Evolutionary conservation across 2,329 filamentous ascomycete species (phyloP), one percentile per base, ranked within the genome.

Genomic region (Fusarium hainanense): DNA sequence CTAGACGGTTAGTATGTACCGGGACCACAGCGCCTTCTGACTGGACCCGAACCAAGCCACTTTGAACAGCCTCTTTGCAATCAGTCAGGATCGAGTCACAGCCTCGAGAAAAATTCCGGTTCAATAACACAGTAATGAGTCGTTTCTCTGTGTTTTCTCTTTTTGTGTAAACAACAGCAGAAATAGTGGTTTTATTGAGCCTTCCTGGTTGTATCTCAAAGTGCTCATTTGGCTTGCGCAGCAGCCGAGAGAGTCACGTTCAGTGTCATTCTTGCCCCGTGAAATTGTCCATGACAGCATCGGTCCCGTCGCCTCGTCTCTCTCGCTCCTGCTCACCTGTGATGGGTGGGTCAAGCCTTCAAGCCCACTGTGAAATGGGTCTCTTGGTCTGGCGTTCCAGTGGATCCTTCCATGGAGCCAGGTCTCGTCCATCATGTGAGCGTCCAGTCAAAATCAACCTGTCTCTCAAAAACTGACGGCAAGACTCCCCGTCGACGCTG

Each of bases 271-370:
- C 49, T 50, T 28, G 62, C 52, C 62, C 30, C 52, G 60, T 65
- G 62, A 51, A 65, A 65, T 58, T 61, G 68, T 70, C 67, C 50
- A 70, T 70, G 68, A 71, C 68, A 70, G 54, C 68, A 70, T 70
- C 47, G 54, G 58, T 43, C 27, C 27, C 27, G 27, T 28, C 55
- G 43, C 43, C 64, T 63, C 34, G 60, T 63, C 49, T 48, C 30
- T 41, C 30, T 41, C 37, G 32, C 49, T 51, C 34, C 40, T 37
- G 23, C 60, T 65, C 46, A 59, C 47, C 61, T 67, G 56, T 44
- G 60, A 63, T 51, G 57, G 58, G 60, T 64, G 67, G 54, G 44
- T 62, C 55, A 44, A 48, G 48, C 25, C 25, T 21, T 25, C 58
- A 32, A 62, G 3, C 30, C 56, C 56, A 57, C 60, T 61, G 46